Base-by-base conservation (phyloP, 2,329 filamentous ascomycete species). In the Alternaria incomplexa region DNA sequence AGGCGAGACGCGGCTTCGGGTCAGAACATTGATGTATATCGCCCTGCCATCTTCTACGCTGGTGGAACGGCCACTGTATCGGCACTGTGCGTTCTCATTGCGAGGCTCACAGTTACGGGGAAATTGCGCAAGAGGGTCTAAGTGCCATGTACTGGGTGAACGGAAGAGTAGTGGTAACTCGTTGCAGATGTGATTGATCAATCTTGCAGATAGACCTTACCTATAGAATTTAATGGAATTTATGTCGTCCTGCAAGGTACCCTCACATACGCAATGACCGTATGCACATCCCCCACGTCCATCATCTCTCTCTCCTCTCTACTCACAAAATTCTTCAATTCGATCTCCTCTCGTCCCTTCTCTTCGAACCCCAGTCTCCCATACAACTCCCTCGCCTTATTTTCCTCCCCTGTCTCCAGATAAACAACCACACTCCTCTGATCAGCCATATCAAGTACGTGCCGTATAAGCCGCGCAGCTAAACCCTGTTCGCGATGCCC, bases 31-130 rank as follows among this genome's bases (percentile, higher is more conserved):
- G 64, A 68, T 3, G 68, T 71, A 0, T 76, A 76, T 53, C 67
- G 74, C 13, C 73, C 74, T 17, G 72, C 73, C 10, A 78, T 77
- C 6, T 74, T 75, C 58, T 78, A 74, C 26, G 74, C 75, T 40
- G 73, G 73, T 15, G 71, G 69, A 6, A 67, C 71, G 3, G 73
- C 73, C 12, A 68, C 66, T 10, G 50, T 66, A 5, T 72, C 72
- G 3, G 62, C 67, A 9, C 10, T 72, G 9, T 71, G 72, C 36
- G 72, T 76, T 15, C 20, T 76, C 0, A 52, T 67, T 13, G 72
- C 73, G 26, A 64, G 71, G 36, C 23, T 75, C 13, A 72, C 64
- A 15, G 61, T 76, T 22, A 58, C 61, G 7, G 73, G 55, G 56
- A 70, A 71, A 17, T 15, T 71, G 4, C 30, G 64, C 4, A 73